Base-by-base conservation (phyloP, 257 asterid species). In the Misopates orontium region DNA sequence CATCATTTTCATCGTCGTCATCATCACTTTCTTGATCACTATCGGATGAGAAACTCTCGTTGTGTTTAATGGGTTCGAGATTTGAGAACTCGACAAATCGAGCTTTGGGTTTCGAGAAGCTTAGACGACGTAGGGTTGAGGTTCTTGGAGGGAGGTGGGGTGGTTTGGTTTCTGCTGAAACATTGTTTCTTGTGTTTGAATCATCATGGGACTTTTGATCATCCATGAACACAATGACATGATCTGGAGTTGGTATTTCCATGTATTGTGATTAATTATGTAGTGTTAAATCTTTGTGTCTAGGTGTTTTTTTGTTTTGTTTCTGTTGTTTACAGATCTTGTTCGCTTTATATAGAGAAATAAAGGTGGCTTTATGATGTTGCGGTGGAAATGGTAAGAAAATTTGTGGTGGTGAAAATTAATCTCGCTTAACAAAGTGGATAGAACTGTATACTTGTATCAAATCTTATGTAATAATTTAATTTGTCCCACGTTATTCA, bases 91-190 rank as follows among this genome's bases (percentile, higher is more conserved):
- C 91, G 13, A 62, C 73, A 72, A 83, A 71, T n/a, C 91, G 75
- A 16, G 91, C 65, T 65, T 80, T 82, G 61, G 91, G 88, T 42
- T 82, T 82, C 7, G 88, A 80, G 83, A 85, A 80, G 78, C 79
- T 80, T 1, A 82, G 39, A 31, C 88, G 85, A 5, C 70, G 79
- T 6, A 80, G 78, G 40, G 73, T 60, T 70, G 44, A 72, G 19
- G 49, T 8, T 58, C 54, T 67, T 61, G 75, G 16, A 17, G 71
- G 72, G 42, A n/a, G n/a, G n/a, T n/a, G 67, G 4, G 62, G 47
- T 20, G 64, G 49, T 58, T 80, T 70, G 61, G 58, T 32, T 51
- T 74, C 66, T n/a, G 75, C 4, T 23, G 49, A 0, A 42, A 31
- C 32, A 62, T 39, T 47, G 31, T 36, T 31, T 15, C 56, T 51